phyloP scores from a whole-genome alignment of 2,329 filamentous ascomycete species.

The Didymellaceae sp. region DNA sequence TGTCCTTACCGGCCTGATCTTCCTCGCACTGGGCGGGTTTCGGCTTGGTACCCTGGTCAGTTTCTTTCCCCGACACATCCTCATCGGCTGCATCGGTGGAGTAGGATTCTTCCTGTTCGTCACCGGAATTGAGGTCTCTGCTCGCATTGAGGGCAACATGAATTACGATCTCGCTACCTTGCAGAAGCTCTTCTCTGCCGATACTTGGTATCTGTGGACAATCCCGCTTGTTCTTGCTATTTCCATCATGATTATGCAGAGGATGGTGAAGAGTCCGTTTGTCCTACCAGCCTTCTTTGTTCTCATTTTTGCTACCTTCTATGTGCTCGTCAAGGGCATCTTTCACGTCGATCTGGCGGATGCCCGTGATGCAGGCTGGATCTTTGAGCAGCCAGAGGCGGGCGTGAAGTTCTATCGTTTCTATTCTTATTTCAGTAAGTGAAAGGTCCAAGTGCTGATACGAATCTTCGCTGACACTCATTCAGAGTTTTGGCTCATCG shows the following conservation, averaged over 20 bases:
- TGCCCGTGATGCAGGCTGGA: constrained; percentile 80
- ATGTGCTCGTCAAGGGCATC: constrained; percentile 74
- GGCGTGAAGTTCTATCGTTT: constrained; percentile 97
- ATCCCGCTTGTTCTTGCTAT: constrained; percentile 80
- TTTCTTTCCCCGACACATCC: constrained; percentile 94
- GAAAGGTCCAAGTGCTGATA: neutral
- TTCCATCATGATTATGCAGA: constrained; percentile 76
- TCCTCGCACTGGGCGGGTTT: constrained; percentile 88
- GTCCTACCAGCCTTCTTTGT: constrained; percentile 89
- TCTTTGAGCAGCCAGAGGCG: constrained; percentile 84
- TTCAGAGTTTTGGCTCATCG: constrained; percentile 77
- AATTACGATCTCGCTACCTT: constrained; percentile 81
- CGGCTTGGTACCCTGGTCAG: constrained; percentile 90
- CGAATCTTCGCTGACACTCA: constrained; percentile 1
- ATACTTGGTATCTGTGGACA: constrained; percentile 83
- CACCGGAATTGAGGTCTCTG: constrained; percentile 93
- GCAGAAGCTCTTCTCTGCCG: constrained; percentile 71
- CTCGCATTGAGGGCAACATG: constrained; percentile 82
- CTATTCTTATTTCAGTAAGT: constrained; percentile 89
- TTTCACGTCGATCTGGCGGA: constrained; percentile 70
- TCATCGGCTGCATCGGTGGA: constrained; percentile 96
- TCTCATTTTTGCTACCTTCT: constrained; percentile 76
- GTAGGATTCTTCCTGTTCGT: constrained; percentile 94
- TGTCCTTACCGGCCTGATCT: constrained; percentile 86
- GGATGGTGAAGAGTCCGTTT: constrained; percentile 79